Conservation (phyloP, 129 eudicot species). For the Chrysanthemum seticuspe region DNA sequence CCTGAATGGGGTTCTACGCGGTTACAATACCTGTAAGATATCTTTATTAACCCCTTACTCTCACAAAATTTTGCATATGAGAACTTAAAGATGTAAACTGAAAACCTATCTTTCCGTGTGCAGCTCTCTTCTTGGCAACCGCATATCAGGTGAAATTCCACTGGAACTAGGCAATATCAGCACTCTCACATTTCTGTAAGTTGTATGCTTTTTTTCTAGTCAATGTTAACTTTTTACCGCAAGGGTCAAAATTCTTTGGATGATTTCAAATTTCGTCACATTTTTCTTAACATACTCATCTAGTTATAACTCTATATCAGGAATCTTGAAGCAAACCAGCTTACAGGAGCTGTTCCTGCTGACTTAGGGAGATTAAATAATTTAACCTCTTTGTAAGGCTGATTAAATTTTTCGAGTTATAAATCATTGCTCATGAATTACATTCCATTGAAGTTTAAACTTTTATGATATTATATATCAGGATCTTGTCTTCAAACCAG, state of each 20-base stretch:
- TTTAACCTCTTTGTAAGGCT: constrained; percentile 58
- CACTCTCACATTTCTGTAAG: constrained; percentile 69
- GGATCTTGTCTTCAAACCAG: constrained; percentile 77
- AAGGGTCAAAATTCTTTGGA: constrained; percentile 12
- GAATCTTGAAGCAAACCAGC: constrained; percentile 69
- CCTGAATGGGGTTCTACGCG: constrained; percentile 65
- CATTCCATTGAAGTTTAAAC: background rate
- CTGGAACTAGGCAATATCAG: constrained; percentile 54
- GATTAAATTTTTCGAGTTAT: background rate
- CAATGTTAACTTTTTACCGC: constrained; percentile 15
- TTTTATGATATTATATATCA: constrained; percentile 30
- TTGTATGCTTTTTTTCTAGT: constrained; percentile 7
- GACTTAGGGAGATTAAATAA: constrained; percentile 58
- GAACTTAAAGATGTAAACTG: background rate
- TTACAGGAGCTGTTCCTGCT: constrained; percentile 67
- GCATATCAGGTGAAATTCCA: constrained; percentile 73
- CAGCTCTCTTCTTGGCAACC: constrained; percentile 75
- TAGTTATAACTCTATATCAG: constrained; percentile 41
- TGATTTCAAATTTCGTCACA: background rate
- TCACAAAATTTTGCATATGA: background rate
- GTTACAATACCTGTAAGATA: constrained; percentile 49
- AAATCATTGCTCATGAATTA: background rate
- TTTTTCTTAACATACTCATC: background rate
- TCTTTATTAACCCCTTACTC: constrained; percentile 1
- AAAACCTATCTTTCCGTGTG: constrained; percentile 6